Evolutionary conservation across 78 protist genomes (phyloP).

Genomic region (Andalucia godoyi): DNA sequence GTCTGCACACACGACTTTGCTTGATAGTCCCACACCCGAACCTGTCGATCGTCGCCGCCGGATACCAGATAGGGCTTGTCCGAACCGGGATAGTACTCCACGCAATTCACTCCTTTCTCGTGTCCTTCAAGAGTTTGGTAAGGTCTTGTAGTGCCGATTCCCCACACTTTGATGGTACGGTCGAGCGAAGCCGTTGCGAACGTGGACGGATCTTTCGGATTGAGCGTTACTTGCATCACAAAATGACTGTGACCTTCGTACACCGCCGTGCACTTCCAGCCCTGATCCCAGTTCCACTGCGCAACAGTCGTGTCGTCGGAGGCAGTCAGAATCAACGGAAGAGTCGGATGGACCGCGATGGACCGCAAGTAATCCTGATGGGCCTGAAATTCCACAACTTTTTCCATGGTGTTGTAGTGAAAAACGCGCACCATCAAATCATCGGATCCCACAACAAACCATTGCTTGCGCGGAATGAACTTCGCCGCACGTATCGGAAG

Average conservation of each 20-base stretch:
- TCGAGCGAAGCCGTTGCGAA: constrained; percentile 98
- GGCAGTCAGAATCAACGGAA: constrained; percentile 75
- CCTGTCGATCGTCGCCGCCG: constrained; percentile 91
- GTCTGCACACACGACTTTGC: constrained; percentile 86
- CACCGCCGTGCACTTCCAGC: constrained; percentile 54
- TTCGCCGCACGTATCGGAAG: constrained; percentile 57
- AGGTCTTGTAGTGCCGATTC: constrained; percentile 53
- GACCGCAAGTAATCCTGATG: constrained; percentile 92
- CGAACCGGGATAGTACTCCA: constrained; percentile 80
- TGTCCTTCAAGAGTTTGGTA: constrained; percentile 97
- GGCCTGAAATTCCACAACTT: constrained; percentile 83
- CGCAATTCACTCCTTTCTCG: constrained; percentile 91
- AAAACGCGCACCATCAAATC: constrained; percentile 78
- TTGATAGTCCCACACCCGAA: constrained; percentile 95
- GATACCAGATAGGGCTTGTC: constrained; percentile 94
- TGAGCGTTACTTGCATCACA: constrained; percentile 90
- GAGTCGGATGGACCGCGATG: constrained; percentile 91
- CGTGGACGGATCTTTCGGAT: constrained; percentile 93
- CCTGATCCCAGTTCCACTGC: constrained; percentile 95
- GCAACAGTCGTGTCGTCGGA: constrained; percentile 91
- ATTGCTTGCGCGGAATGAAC: constrained; percentile 88
- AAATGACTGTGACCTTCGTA: constrained; percentile 96
- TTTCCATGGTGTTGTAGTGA: constrained; percentile 94
- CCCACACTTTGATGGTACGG: constrained; percentile 89
- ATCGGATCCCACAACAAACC: constrained; percentile 91